Evolutionary conservation across 2,329 filamentous ascomycete genomes (phyloP), one percentile per base, ranked within the genome.

Genomic region (Zymoseptoria crescenta): DNA sequence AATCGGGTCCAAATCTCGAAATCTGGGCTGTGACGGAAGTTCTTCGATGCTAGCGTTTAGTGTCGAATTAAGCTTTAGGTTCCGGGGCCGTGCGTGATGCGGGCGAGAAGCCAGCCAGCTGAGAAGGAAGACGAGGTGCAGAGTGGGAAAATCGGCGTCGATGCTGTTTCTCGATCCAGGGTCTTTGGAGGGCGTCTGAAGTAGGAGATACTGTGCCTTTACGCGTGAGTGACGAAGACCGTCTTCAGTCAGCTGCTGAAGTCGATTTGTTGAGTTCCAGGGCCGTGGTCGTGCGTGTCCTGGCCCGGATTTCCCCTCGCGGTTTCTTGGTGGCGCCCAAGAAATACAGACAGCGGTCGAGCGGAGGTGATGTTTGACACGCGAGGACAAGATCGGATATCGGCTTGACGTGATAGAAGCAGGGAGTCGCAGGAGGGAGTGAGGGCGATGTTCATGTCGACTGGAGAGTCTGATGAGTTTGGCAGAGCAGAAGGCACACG

Each of bases 321-420:
- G 41, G 56, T 51, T 62, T 62, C 50, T 65, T 49, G 28, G 58
- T 59, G 62, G 63, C 63, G 63, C 51, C 50, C 55, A 53, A 16
- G 58, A 57, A 49, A 65, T 59, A 65, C 59, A 61, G 41, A 7
- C 24, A 49, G 59, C 48, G 61, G 10, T 55, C 30, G 48, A 54
- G 19, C 20, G 45, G 57, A 16, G 29, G 29, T 48, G 52, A 28
- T 62, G 21, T 54, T 49, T 24, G 19, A 29, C 49, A 29, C 16
- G 57, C 51, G 49, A 54, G 56, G 45, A 49, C 30, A 61, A 48
- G 19, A 54, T 41, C 54, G 52, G 52, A 27, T 50, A 8, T 20
- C 27, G 55, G 54, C 63, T 65, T 65, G 63, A 62, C 63, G 60
- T 56, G 58, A 45, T 48, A 45, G 20, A 50, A 58, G 45, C 27